Conservation (phyloP, 345 rosid genomes). For the Populus ilicifolia region DNA sequence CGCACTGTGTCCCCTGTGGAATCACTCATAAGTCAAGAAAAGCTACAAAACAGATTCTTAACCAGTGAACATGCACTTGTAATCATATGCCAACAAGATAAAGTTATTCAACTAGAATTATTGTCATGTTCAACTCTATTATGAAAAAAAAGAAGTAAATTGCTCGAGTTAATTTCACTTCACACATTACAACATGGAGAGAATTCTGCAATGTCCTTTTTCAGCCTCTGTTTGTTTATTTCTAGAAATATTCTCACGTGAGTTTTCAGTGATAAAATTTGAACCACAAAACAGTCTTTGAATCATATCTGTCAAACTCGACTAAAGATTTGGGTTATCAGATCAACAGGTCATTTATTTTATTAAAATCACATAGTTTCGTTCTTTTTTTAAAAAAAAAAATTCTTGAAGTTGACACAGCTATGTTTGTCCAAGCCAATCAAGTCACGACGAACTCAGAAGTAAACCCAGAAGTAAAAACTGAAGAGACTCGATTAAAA, state of each 20-base stretch:
- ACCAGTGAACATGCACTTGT: constrained; percentile 10
- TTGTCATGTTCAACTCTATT: not conserved
- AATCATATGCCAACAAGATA: not conserved
- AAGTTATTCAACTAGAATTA: not conserved
- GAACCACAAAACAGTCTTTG: not conserved
- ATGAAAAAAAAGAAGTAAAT: not conserved
- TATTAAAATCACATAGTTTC: no score
- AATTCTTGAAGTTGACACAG: no score
- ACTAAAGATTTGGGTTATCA: no score
- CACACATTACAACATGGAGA: not conserved
- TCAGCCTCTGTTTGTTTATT: not conserved
- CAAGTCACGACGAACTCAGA: no score
- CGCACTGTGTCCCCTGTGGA: not conserved
- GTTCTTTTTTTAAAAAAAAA: no score
- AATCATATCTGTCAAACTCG: no score
- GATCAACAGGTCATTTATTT: no score
- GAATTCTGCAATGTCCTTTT: not conserved
- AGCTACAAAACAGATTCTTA: not conserved
- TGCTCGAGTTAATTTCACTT: not conserved
- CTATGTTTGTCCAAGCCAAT: no score
- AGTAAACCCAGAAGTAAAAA: not conserved
- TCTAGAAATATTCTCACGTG: not conserved
- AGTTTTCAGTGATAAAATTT: not conserved
- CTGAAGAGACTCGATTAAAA: not conserved
- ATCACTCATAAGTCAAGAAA: not conserved